Base-by-base conservation (phyloP, 306 rosid species). In the Quercus cerris region DNA sequence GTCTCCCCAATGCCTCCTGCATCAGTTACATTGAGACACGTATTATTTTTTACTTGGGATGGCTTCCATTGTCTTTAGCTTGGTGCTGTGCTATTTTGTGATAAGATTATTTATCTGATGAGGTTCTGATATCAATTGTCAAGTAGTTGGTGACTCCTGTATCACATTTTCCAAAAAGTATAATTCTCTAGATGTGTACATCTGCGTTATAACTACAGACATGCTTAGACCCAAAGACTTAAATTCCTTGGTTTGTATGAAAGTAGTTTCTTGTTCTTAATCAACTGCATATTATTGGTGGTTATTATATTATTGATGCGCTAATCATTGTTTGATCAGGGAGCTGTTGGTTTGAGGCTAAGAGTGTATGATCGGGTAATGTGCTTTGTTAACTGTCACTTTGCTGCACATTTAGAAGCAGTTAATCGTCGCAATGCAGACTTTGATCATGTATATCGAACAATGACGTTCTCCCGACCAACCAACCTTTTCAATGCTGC, bases 381-480 rank as follows among this genome's bases (percentile, higher is more conserved):
- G 89, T 93, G 99, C 91, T 93, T 93, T 82, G 92, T 95, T 57
- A 95, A 93, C 87, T 95, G 99, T 83, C 99, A 95, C 92, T 95
- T 95, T 84, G 99, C 99, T 74, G 99, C 99, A 67, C 99, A 95
- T 88, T 84, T 87, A 78, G 99, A 95, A 70, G 99, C 97, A 73
- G 98, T 95, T 73, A 74, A 76, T 81, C 98, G 99, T 77, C 98
- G 99, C 63, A 95, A 95, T 84, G 91, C 95, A 55, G 99, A 95
- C 86, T 95, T 95, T 55, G 97, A 91, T 84, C 89, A 90, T 89
- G 98, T 95, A 68, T 95, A 87, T 74, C 95, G 92, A 57, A 93
- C 94, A 51, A 95, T 93, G 99, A 75, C 93, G 75, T 95, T 95
- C 75, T 77, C 73, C 80, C 87, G 94, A 79, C 90, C 94, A 49